These are phyloP conservation scores for Diddensiella transvaalensis DNA, from an alignment of 805 yeast species.

Conservation along the genomic window DNA sequence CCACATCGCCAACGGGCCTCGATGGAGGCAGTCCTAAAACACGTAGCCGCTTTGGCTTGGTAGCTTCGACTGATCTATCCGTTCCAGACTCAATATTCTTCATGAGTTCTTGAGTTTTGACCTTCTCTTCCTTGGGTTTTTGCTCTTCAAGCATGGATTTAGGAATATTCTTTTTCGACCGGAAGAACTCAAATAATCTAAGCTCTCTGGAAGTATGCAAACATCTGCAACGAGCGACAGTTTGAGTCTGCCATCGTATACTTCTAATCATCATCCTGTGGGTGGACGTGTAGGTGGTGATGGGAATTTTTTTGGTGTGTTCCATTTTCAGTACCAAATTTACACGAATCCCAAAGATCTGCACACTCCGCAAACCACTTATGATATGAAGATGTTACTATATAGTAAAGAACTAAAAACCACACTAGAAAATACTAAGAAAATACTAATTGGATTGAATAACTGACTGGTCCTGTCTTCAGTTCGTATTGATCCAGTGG, in stretches of 20 bases:
- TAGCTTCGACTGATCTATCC: neutral
- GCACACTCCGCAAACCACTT: no score
- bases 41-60: constrained; percentile 19
- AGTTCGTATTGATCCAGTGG: constrained; percentile 21
- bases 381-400: no score
- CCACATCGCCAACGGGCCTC: constrained; percentile 11
- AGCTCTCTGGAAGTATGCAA: neutral
- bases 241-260: no score
- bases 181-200: constrained; percentile 21
- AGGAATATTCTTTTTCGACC: constrained; percentile 11
- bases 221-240: no score
- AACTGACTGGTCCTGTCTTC: neutral
- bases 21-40: constrained; percentile 25
- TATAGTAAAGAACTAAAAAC: no score
- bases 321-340: no score
- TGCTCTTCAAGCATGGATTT: constrained; percentile 3
- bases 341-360: no score
- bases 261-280: no score
- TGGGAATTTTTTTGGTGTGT: no score
- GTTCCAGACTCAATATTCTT: constrained; percentile 10
- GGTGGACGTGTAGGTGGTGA: no score
- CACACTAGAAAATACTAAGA: no score
- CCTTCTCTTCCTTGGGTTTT: constrained; percentile 7
- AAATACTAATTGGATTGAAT: neutral
- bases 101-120: constrained; percentile 23